Conservation (phyloP, 345 rosid species). For the Syzygium aqueum region DNA sequence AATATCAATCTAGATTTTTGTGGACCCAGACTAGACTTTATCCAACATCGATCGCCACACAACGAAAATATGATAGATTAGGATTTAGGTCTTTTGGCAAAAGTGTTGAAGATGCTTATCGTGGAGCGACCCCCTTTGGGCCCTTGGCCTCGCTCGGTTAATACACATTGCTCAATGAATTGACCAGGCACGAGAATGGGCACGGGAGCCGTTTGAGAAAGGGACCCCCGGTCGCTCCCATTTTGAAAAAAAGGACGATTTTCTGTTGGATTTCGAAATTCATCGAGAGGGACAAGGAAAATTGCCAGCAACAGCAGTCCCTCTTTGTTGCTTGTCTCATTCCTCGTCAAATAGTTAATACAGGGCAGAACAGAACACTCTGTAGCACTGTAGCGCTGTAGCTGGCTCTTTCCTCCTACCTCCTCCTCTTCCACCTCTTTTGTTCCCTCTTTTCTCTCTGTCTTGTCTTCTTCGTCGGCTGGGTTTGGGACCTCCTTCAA, state of each 20-base stretch:
- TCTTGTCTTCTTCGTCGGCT: not conserved
- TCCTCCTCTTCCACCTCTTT: not conserved
- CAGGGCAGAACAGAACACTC: not conserved
- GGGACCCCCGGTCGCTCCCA: not conserved
- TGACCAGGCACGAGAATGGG: not conserved
- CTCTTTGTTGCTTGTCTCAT: not conserved
- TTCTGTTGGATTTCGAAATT: not conserved
- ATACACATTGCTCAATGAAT: not conserved
- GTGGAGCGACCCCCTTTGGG: not conserved
- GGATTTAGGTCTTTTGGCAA: not conserved
- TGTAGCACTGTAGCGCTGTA: not conserved
- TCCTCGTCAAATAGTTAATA: not conserved
- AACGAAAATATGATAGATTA: not conserved
- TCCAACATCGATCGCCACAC: too few relatives aligned
- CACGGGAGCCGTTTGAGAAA: not conserved
- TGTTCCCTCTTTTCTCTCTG: not conserved
- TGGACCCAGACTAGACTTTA: too few relatives aligned
- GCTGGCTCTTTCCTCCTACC: not conserved
- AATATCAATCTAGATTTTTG: too few relatives aligned
- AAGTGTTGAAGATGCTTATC: not conserved
- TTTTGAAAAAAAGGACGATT: not conserved
- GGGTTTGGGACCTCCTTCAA: not conserved
- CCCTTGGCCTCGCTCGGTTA: not conserved
- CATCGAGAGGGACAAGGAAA: not conserved
- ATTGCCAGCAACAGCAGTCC: not conserved